Base-by-base conservation (phyloP, 345 rosid genomes). In the Odontarrhena argentea region DNA sequence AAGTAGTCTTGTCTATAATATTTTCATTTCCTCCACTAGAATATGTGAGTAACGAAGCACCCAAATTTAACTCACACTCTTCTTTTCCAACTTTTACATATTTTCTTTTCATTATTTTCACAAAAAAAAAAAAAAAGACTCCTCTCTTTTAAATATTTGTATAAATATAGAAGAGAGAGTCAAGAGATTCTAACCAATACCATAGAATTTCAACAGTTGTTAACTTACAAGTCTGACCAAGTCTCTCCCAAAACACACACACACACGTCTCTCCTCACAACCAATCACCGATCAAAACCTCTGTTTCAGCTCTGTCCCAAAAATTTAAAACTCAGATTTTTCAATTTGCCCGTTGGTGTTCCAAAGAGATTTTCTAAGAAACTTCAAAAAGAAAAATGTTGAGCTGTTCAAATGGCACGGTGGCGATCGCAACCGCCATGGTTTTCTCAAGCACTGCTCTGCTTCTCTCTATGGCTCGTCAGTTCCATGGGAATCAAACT, bases 401-500 rank as follows among this genome's bases (percentile, higher is more conserved):
- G 8, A 68, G 78, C 45, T 67, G 65, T 63, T 82, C 84, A 28
- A 82, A 77, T 62, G 81, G 82, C 14, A 66, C 76, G 43, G 62
- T 86, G 46, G 88, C 81, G 9, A 67, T 92, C 22, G 96, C 94
- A 7, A 82, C 97, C 4, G 95, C 94, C 70, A 87, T 92, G 92
- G 87, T 79, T 3, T 86, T 87, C 73, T 88, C 98, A n/a, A 83
- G 81, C 77, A 87, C 98, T 3, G 81, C 83, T 34, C 73, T 92
- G 51, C 82, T 81, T 62, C 83, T 92, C 4, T 79, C 98, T 6
- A 80, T 85, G 53, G 76, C 92, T 37, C 83, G 83, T 67, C 83
- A 77, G 5, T 49, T 69, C 38, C 47, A 69, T 63, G 65, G 70
- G 52, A 75, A 59, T 51, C 74, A 42, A 3, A 68, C 68, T 41